Evolutionary conservation across 352 stramenopile species (phyloP), one percentile per base, ranked within the genome.

Genomic region (Phytophthora pinifolia): DNA sequence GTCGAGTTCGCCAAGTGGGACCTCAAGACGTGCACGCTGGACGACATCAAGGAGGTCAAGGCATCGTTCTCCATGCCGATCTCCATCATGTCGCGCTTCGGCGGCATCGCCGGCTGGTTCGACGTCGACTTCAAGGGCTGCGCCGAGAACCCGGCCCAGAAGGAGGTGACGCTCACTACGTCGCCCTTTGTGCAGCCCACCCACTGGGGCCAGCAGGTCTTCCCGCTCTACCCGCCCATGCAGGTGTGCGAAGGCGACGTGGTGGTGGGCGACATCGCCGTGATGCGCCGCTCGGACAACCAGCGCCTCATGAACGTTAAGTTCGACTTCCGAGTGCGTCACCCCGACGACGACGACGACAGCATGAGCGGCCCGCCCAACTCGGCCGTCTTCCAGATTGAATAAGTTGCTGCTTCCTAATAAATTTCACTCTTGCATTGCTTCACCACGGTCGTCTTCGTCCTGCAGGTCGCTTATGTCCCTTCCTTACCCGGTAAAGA

Each of bases 81-180:
- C 57, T 89, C 74, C 42, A 94, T 77, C 29, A 98, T 96, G 70
- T 76, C 82, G 18, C 86, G 86, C 58, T 94, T 95, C 54, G 81
- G 83, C 58, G 97, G 96, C 49, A 97, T 99, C 63, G 97, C 97
- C 14, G 95, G 96, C 48, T 99, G 98, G 98, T 99, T 99, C 67
- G 98, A 98, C 58, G 90, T 98, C n/a, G 96, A 99, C 66, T 99
- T 99, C 71, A 94, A 88, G 56, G 96, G 96, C 35, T 90, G 68
- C 50, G 51, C 59, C 1, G 74, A 94, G 50, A 86, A 92, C 56
- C 86, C 86, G 9, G 86, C 82, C 17, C 12, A 75, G 57, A 86
- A 83, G 60, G 65, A 83, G 31, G 79, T 98, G 47, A 94, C 77
- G 49, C 87, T 98, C 18, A 92, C 82, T 38, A 98, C 93, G 37